Base-by-base conservation (phyloP, 371 early-diverging fungal genomes). In the Blakeslea trispora region DNA sequence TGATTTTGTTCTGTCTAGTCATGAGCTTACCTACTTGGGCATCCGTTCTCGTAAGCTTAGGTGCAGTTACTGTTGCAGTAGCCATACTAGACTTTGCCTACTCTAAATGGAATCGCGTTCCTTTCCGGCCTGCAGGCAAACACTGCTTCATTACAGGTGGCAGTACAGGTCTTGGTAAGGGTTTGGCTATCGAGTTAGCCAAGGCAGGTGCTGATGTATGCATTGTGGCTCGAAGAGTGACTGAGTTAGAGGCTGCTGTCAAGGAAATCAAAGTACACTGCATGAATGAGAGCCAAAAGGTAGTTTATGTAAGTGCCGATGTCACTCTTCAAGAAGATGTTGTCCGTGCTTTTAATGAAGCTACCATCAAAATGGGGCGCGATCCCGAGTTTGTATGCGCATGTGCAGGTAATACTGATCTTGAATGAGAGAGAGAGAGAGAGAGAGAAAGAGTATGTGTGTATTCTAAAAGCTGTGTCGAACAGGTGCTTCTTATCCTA, bases 131-230 rank as follows among this genome's bases (percentile, higher is more conserved):
- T 15, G 66, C 66, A 9, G 71, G 71, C n/a, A 76, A 87, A 68
- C 91, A 90, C 68, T 86, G 90, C 46, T 89, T 95, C 57, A 81
- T 99, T 35, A 93, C 97, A 0, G 99, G 99, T 51, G 98, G 94
- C 57, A 94, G 94, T 60, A 86, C 89, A 23, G 99, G 99, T 1
- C 81, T 97, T 18, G 99, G 99, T 24, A 83, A 88, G 53, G 81
- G 86, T 4, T 59, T 97, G 5, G 96, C 95, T 15, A 72, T 85
- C 35, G 75, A 84, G 23, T 66, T 95, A 46, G 90, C 83, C 9
- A 78, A 79, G 31, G 73, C 69, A 32, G 95, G 96, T 5, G 94
- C 93, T 13, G 79, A 90, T 64, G 90, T 98, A 1, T 92, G 94
- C n/a, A 88, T 97, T 50, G 84, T 92, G 1, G 94, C 97, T 4